Percentiles rank a stretch among this genome's conserved stretches.
Evolutionary conservation across 2,329 filamentous ascomycete genomes (phyloP).

Genomic region (Botrytis aclada): DNA sequence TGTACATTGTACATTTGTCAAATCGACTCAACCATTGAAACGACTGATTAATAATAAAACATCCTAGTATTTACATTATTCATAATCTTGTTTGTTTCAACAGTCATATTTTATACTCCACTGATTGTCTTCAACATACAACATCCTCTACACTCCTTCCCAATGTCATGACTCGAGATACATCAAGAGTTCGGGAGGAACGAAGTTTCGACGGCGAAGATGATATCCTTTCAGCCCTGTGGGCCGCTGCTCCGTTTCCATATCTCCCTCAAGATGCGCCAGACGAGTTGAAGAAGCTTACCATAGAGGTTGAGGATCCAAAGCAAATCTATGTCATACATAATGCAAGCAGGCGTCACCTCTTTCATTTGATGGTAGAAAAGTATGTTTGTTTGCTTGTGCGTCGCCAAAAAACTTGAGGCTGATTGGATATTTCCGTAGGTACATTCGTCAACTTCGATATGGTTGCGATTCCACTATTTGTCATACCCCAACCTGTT

Average conservation of each 20-base stretch:
- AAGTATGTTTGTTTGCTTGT: conserved; percentile 42
- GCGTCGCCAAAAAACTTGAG: conserved; percentile 8
- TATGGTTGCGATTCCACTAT: conserved; percentile 68
- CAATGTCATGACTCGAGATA: conserved; percentile 52
- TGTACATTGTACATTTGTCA: background rate
- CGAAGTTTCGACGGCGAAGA: conserved; percentile 26
- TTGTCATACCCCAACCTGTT: conserved; percentile 75
- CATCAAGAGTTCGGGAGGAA: conserved; percentile 31
- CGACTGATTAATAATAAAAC: background rate
- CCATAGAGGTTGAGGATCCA: conserved; percentile 60
- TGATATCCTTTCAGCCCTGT: conserved; percentile 53
- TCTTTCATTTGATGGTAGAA: conserved; percentile 65
- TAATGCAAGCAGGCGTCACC: conserved; percentile 57
- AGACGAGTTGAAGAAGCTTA: conserved; percentile 51
- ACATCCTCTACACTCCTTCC: background rate
- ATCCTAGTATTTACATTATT: background rate
- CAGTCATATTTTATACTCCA: background rate
- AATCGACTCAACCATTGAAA: background rate
- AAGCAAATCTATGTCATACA: conserved; percentile 59
- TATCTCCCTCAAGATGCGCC: conserved; percentile 60
- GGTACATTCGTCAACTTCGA: conserved; percentile 78
- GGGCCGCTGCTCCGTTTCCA: conserved; percentile 59
- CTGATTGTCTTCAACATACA: background rate
- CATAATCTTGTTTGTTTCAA: conserved; percentile 1
- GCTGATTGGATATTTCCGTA: conserved; percentile 39